phyloP scores from a whole-genome alignment of 371 early-diverging fungal species.

The Mucor piriformis region DNA sequence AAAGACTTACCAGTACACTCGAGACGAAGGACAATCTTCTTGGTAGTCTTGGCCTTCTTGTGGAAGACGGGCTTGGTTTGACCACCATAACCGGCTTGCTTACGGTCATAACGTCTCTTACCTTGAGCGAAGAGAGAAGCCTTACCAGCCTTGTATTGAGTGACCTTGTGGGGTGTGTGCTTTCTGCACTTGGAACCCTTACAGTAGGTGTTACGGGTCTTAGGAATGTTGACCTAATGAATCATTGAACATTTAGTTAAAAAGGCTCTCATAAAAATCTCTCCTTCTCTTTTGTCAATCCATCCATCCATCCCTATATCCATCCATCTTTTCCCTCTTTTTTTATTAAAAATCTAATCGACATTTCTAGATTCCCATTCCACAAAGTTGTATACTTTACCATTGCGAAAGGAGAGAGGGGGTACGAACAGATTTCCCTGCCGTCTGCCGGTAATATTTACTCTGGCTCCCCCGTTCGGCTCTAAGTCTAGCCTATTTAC shows the following conservation, averaged over 20 bases:
- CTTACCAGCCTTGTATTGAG: conserved; percentile 99
- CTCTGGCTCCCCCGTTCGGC: too few species aligned
- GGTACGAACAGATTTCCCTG: conserved; percentile 9
- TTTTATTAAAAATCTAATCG: neutral
- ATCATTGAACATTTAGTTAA: neutral
- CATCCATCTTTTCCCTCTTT: neutral
- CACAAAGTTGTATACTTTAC: conserved; percentile 2
- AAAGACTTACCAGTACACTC: conserved; percentile 90
- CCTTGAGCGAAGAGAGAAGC: conserved; percentile 98
- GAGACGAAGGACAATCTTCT: conserved; percentile 98
- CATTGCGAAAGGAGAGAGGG: conserved; percentile 21
- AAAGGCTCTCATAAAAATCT: neutral
- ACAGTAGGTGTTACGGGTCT: conserved; percentile 97
- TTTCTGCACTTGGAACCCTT: conserved; percentile 93
- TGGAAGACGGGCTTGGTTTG: conserved; percentile 99
- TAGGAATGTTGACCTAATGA: conserved; percentile 92
- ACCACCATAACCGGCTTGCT: conserved; percentile 98
- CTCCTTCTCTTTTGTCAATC: neutral
- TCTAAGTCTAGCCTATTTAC: too few species aligned
- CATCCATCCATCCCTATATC: conserved; percentile 30
- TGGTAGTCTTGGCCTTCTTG: conserved; percentile 98
- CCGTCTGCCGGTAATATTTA: neutral
- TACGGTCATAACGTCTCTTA: conserved; percentile 69
- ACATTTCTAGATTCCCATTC: too few species aligned
- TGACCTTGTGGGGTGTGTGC: conserved; percentile 99